These are phyloP conservation scores for Saccharomyces hybrid DNA, from an alignment of 1,139 yeast genomes.

Conservation along the genomic window DNA sequence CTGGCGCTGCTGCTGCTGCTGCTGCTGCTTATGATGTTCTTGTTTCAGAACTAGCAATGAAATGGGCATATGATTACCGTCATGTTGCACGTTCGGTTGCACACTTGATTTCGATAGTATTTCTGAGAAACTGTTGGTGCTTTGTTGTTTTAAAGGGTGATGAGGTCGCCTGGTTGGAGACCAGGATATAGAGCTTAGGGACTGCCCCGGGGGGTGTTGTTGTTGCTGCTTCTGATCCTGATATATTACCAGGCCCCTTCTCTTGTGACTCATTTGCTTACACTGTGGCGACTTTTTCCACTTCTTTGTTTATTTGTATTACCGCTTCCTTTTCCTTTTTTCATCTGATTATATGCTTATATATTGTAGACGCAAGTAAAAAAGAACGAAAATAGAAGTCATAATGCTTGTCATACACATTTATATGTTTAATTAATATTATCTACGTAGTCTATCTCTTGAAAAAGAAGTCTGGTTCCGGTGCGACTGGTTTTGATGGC, in stretches of 20 bases:
- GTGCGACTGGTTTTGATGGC: not conserved
- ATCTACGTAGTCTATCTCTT: not conserved
- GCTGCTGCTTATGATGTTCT: not conserved
- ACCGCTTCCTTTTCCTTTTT: not conserved
- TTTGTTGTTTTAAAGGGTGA: not conserved
- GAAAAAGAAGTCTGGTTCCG: constrained; percentile 1
- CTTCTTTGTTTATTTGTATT: not conserved
- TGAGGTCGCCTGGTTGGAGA: not conserved
- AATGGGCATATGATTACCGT: not conserved
- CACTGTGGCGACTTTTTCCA: not conserved
- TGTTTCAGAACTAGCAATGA: not conserved
- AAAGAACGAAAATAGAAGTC: not conserved
- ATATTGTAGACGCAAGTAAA: not conserved
- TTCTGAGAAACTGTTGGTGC: not conserved
- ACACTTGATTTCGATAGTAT: not conserved
- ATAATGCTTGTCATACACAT: not conserved
- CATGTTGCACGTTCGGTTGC: not conserved
- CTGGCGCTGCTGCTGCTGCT: not conserved
- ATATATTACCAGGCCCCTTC: not conserved
- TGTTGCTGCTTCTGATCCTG: not conserved
- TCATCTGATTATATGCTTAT: not conserved
- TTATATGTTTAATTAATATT: not conserved
- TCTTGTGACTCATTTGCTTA: not conserved
- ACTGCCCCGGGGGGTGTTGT: not conserved
- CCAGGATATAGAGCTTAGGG: not conserved